A percentile compares a stretch with the other conserved stretches of the same genome.
Conservation (phyloP, 2,329 filamentous ascomycete genomes). For the Tolypocladium album region DNA sequence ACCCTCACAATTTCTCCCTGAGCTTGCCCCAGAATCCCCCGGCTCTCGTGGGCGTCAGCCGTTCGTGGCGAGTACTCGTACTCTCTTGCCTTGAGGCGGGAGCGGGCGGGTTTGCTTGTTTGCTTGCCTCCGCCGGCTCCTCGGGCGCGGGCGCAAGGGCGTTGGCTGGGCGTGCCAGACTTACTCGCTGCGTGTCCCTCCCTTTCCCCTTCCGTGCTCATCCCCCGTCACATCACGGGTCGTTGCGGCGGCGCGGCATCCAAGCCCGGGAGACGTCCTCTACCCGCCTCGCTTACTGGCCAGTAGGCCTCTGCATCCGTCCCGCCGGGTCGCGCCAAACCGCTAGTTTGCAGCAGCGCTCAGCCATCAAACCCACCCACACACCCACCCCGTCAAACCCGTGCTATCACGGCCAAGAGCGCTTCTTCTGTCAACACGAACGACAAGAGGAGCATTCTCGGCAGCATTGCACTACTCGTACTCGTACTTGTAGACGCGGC, state of each 20-base stretch:
- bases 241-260: background rate
- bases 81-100: background rate
- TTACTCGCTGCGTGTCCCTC: background rate
- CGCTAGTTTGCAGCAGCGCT: background rate
- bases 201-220: background rate
- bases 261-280: background rate
- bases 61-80: background rate
- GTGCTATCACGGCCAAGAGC: background rate
- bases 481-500: no score
- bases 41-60: background rate
- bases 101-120: background rate
- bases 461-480: background rate
- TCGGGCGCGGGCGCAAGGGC: background rate
- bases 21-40: background rate
- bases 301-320: constrained; percentile 1
- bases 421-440: background rate
- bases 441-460: background rate
- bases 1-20: background rate
- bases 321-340: constrained; percentile 3
- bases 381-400: background rate
- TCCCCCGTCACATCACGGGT: background rate
- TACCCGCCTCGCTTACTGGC: background rate
- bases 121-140: background rate
- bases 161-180: background rate
- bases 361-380: background rate